Evolutionary conservation across 345 rosid genomes (phyloP).

Genomic region (Eucalyptus sp.): DNA sequence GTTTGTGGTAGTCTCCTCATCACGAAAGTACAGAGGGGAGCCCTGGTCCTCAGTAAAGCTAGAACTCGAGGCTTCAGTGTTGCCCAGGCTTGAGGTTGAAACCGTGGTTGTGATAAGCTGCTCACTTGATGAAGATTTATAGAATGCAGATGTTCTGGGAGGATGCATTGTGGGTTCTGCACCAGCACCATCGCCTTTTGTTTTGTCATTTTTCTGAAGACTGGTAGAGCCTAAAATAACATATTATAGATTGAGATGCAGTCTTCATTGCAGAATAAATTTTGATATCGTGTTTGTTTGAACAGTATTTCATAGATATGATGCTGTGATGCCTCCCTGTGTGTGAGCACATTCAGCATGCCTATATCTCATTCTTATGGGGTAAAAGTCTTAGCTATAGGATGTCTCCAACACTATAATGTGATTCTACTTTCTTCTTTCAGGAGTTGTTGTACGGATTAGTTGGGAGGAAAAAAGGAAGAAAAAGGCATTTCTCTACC

Average conservation of each 20-base stretch:
- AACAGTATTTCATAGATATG: not conserved
- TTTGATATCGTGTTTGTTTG: not conserved
- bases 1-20: constrained; percentile 4
- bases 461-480: not conserved
- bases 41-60: constrained; percentile 2
- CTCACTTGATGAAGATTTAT: constrained; percentile 11
- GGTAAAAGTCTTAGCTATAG: not conserved
- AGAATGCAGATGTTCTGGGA: not conserved
- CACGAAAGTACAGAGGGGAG: not conserved
- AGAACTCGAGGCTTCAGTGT: constrained; percentile 7
- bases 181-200: not conserved
- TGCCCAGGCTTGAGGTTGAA: not conserved
- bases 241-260: not conserved
- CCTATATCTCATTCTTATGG: not conserved
- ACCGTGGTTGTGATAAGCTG: not conserved
- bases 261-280: not conserved
- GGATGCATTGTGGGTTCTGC: constrained; percentile 1
- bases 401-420: not conserved
- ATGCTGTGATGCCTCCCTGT: not conserved
- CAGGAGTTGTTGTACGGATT: not conserved
- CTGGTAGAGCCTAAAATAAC: constrained; percentile 6
- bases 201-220: constrained; percentile 1
- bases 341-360: not conserved
- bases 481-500: not conserved
- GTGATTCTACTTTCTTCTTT: not conserved